These are phyloP conservation scores for Skeletonema potamos DNA, from an alignment of 108 stramenopile species.

Conservation along the genomic window DNA sequence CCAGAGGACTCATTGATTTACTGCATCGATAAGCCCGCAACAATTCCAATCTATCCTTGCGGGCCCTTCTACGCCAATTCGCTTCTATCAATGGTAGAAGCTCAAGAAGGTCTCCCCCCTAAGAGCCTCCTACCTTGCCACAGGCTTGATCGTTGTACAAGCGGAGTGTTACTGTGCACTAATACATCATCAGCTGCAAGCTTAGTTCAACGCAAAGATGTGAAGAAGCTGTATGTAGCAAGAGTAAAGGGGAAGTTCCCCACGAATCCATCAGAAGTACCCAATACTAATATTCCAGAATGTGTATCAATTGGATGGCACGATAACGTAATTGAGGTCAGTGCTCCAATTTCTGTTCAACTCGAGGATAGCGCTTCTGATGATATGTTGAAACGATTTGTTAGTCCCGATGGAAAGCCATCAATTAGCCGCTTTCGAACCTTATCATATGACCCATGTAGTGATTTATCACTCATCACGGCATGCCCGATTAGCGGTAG, in stretches of 20 bases:
- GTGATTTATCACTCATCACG: constrained; percentile 59
- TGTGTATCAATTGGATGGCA: constrained; percentile 32
- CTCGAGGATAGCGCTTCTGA: constrained; percentile 21
- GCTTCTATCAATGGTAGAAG: constrained; percentile 76
- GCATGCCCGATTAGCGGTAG: constrained; percentile 86
- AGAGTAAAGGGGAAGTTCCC: constrained; percentile 65
- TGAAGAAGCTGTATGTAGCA: constrained; percentile 78
- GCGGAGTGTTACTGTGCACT: constrained; percentile 73
- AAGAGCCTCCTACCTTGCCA: constrained; percentile 77
- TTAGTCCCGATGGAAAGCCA: constrained; percentile 59
- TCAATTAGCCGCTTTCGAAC: constrained; percentile 69
- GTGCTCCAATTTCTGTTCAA: constrained; percentile 68
- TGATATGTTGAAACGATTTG: constrained; percentile 58
- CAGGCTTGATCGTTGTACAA: constrained; percentile 79
- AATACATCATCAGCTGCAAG: constrained; percentile 55
- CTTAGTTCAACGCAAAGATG: constrained; percentile 51
- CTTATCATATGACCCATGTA: constrained; percentile 48
- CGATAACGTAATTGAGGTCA: constrained; percentile 43
- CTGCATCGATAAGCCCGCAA: constrained; percentile 77
- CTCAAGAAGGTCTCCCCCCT: constrained; percentile 61
- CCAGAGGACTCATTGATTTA: constrained; percentile 33
- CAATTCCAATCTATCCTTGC: constrained; percentile 80
- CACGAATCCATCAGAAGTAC: constrained; percentile 8
- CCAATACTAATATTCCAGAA: constrained; percentile 2
- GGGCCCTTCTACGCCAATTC: constrained; percentile 82